Evolutionary conservation across 371 early-diverging fungal species (phyloP), one percentile per base, ranked within the genome.

Genomic region (Umbelopsis sp.): DNA sequence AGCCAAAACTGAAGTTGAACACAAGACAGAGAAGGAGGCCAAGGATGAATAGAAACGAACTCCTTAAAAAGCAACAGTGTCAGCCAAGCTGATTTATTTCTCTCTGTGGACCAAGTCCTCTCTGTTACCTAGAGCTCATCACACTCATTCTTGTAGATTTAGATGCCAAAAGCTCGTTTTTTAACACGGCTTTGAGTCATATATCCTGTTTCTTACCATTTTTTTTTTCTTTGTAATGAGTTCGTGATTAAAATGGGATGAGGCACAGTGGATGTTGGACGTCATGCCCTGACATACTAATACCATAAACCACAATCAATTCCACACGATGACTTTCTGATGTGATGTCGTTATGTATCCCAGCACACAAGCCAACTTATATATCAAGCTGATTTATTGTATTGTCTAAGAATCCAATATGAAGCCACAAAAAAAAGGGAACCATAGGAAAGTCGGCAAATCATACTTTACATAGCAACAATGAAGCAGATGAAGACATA

Each of bases 41-140:
- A 38, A 41, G 29, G 48, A 69, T 52, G 52, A 41, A 68, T 32
- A 29, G 57, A 63, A 24, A 69, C 70, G 48, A 44, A 63, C 37
- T 57, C 50, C 22, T 20, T 62, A 51, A 25, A 72, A 72, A 35
- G 67, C 65, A 63, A 45, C n/a, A 44, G 14, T 3, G 41, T 22
- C 9, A 32, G 12, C 16, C 22, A 41, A 22, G 12, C 22, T 18
- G 45, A 10, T 64, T 20, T 18, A 5, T 5, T 48, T 0, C 48
- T 6, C n/a, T 18, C 1, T 41, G 41, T 41, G 7, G 41, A 41
- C 7, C 7, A 41, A 12, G 41, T 12, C 2, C 10, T 12, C 41
- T 41, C 41, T 41, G 41, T 10, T 7, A 50, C 52, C 22, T n/a
- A 22, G 52, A 24, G 20, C 24, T 24, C 20, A 51, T 51, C 52